Evolutionary conservation across 495 filamentous ascomycete genomes (phyloP), one percentile per base, ranked within the genome.

Genomic region (Lichenothelia convexa): DNA sequence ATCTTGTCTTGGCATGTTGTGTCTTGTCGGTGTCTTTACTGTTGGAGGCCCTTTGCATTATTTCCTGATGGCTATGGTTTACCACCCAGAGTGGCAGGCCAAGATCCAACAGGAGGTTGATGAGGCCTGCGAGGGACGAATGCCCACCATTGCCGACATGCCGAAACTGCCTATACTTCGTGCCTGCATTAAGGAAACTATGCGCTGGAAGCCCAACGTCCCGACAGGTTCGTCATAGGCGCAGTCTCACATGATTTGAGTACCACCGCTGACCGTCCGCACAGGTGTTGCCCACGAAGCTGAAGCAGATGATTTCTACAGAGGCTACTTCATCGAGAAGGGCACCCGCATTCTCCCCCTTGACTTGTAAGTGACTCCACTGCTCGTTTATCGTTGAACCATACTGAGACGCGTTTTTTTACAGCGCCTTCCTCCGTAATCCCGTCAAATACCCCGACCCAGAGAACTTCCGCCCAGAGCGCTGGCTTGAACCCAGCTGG

Each of bases 141-240:
- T 54, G 17, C 53, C 57, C 0, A 18, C 11, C 11, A 27, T 46
- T n/a, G 40, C 43, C 12, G 57, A 60, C 39, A 41, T 46, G 32
- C 57, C 53, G 5, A 49, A 56, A 18, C 42, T 61, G 9, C 57
- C 58, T 1, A 45, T 55, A 22, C 36, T 75, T 36, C 54, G 70
- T 23, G 70, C 73, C 0, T 58, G 67, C 7, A 60, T 75, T 12
- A 68, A 72, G 48, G 73, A 78, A 49, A 58, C 64, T 9, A 55
- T 74, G 17, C 59, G 73, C 32, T 76, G 72, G 72, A 53, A 67
- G 7, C 71, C 72, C 52, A 62, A 36, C 50, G 67, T 45, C 55
- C 72, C 46, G 57, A 61, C 36, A 53, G 67, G 68, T 4, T 60
- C 1, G 38, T 13, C 9, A 29, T 9, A 29, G 9, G 15, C 9